Evolutionary conservation across 2,329 filamentous ascomycete species (phyloP), one percentile per base, ranked within the genome.

Genomic region (Pseudocercospora crystallina): DNA sequence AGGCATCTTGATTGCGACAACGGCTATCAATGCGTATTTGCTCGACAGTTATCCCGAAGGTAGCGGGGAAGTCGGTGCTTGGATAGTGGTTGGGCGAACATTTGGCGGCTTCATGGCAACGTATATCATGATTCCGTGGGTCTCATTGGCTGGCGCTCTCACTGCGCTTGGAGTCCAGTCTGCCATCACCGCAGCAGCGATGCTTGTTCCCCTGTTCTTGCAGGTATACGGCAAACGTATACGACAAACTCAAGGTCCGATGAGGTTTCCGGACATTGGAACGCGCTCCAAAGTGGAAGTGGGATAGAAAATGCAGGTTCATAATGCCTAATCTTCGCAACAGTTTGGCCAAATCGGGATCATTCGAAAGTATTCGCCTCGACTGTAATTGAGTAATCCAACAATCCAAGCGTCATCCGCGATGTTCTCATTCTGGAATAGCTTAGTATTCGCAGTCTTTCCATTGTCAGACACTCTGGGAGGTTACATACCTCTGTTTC

Each of bases 1-100:
- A 55, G 78, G 78, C 2, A 74, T 80, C 62, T 82, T 80, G 76
- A 73, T 79, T 50, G 73, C 72, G 2, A 80, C 78, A 0, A 77
- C 79, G 3, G 77, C 75, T 1, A 65, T 80, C 26, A 77, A 73
- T 51, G 74, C 76, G 7, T 82, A 81, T 60, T 71, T 72, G 26
- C 73, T 82, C 7, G 79, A 82, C 64, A 71, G 70, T 55, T 82
- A 81, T 62, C 79, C 79, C 0, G 74, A 80, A 61, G 78, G 75
- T 2, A 74, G 72, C n/a, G 78, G 78, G 3, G 78, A 80, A 59
- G 77, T 80, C 2, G 73, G 73, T 5, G 73, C 76, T 0, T 79
- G 76, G 75, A 64, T 81, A 41, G 80, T 80, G 62, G 71, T 76
- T 46, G 72, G 70, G 1, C 66, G 78, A 1, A 77, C 76, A 0